Conservation (phyloP, 1,284 basidiomycete species). For the Cryptococcus neoformans region DNA sequence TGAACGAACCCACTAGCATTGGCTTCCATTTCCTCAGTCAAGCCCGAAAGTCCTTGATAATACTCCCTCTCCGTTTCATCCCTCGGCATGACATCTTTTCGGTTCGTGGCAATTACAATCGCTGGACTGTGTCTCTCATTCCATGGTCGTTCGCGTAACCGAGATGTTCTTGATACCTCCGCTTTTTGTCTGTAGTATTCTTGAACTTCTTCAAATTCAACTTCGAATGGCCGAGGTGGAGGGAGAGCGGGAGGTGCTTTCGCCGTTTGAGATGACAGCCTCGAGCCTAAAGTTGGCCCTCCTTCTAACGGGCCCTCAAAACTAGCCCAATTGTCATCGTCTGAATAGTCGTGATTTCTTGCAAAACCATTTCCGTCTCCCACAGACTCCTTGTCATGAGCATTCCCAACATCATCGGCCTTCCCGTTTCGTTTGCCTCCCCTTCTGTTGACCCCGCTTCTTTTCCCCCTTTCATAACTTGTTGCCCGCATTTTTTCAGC, state of each 20-base stretch:
- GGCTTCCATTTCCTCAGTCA: constrained; percentile 27
- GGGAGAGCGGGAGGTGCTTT: constrained; percentile 1
- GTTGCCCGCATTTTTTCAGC: constrained; percentile 12
- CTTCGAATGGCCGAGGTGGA: constrained; percentile 15
- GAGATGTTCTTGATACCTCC: constrained; percentile 6
- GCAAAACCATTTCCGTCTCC: background rate
- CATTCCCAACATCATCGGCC: background rate
- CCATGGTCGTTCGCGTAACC: constrained; percentile 16
- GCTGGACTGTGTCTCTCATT: constrained; percentile 12
- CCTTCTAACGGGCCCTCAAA: background rate
- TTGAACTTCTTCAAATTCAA: constrained; percentile 16
- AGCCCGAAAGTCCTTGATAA: constrained; percentile 30
- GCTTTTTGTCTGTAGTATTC: constrained; percentile 8
- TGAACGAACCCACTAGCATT: constrained; percentile 39
- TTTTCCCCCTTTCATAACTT: background rate
- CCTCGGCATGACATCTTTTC: constrained; percentile 1
- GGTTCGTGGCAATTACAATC: constrained; percentile 11
- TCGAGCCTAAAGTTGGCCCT: background rate
- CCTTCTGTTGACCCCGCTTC: background rate
- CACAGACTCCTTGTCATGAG: background rate
- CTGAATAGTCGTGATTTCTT: background rate
- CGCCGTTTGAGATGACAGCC: background rate
- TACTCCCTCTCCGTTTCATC: constrained; percentile 24
- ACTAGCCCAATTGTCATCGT: constrained; percentile 3
- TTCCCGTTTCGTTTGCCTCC: background rate